Conservation (phyloP, 2,329 filamentous ascomycete species). For the Stachybotrys chartarum region DNA sequence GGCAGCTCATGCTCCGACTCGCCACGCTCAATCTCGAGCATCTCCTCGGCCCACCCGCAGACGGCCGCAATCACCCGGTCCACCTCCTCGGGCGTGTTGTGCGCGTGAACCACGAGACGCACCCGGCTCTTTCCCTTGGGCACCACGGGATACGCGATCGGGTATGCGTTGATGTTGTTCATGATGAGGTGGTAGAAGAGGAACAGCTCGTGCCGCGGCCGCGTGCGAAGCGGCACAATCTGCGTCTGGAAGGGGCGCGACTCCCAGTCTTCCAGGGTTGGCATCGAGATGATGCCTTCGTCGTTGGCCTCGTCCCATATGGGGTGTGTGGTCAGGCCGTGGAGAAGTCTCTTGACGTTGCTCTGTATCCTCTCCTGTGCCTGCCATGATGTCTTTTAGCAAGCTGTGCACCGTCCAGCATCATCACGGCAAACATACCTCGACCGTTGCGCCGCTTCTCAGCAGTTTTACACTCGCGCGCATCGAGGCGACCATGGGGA, state of each 20-base stretch:
- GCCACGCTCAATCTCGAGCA: neutral
- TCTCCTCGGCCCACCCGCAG: neutral
- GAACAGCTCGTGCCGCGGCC: conserved; percentile 13
- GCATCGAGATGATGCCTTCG: conserved; percentile 14
- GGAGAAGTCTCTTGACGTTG: conserved; percentile 13
- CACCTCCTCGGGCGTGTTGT: conserved; percentile 28
- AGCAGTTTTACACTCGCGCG: neutral
- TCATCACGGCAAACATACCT: neutral
- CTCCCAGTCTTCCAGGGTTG: conserved; percentile 16
- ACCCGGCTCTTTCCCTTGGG: conserved; percentile 29
- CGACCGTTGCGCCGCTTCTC: neutral
- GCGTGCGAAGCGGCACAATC: conserved; percentile 17
- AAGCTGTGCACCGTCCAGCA: neutral
- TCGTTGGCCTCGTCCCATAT: conserved; percentile 12
- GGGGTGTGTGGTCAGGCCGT: conserved; percentile 9
- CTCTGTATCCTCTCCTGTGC: conserved; percentile 6
- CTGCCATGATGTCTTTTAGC: neutral
- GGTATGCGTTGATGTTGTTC: conserved; percentile 11
- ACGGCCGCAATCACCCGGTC: conserved; percentile 1
- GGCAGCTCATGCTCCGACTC: neutral
- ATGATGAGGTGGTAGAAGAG: conserved; percentile 16
- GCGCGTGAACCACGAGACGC: conserved; percentile 31
- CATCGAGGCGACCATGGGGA: neutral
- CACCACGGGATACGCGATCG: conserved; percentile 31
- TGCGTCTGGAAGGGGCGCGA: conserved; percentile 13